These are phyloP conservation scores for Fragaria iinumae DNA, from an alignment of 306 rosid genomes.

Conservation along the genomic window DNA sequence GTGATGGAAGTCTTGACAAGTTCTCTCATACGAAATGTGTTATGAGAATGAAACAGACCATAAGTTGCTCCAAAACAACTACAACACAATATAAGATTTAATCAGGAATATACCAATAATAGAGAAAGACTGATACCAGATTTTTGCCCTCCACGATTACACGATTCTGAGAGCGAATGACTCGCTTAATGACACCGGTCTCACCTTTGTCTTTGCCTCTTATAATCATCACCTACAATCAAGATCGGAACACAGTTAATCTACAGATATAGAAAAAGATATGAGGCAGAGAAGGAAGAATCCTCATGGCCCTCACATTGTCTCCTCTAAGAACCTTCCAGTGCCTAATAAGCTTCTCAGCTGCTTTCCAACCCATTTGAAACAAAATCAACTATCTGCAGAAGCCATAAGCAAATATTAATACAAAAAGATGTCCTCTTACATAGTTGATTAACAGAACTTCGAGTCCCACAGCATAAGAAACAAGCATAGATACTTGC, in stretches of 20 bases:
- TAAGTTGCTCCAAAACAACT: background rate
- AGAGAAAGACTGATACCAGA: constrained; percentile 46
- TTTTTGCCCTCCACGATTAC: constrained; percentile 92
- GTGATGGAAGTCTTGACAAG: background rate
- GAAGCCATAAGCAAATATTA: constrained; percentile 3
- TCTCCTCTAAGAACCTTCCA: constrained; percentile 93
- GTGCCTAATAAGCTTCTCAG: constrained; percentile 85
- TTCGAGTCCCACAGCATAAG: background rate
- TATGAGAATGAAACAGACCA: background rate
- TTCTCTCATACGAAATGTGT: background rate
- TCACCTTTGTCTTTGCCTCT: constrained; percentile 95
- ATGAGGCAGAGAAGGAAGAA: background rate
- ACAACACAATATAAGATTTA: background rate
- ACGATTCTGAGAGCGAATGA: constrained; percentile 88
- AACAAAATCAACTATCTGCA: background rate
- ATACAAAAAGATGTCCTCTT: background rate
- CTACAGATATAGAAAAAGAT: background rate
- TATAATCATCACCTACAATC: constrained; percentile 73
- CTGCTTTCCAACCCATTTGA: constrained; percentile 96
- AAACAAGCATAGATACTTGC: background rate
- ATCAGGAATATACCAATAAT: background rate
- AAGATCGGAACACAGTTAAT: background rate
- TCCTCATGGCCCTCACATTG: constrained; percentile 43
- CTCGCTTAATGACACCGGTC: constrained; percentile 72
- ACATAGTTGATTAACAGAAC: background rate